phyloP scores from a whole-genome alignment of 352 stramenopile species.

The Globisporangium iwayamae region DNA sequence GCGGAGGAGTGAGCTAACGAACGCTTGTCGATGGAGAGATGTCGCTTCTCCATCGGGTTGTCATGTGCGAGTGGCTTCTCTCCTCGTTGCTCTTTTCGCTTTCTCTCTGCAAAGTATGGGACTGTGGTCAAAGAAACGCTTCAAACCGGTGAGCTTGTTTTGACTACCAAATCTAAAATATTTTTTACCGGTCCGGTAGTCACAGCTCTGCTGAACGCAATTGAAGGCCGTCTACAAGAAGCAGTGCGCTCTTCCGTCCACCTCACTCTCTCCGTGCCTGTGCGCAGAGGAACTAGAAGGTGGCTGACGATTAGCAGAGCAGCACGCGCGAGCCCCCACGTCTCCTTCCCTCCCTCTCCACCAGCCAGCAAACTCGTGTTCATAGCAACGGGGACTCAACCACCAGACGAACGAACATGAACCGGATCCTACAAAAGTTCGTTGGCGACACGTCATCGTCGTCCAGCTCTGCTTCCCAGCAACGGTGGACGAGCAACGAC shows the following conservation, averaged over 20 bases:
- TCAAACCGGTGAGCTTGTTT: no score
- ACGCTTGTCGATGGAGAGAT: background rate
- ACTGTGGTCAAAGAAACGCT: no score
- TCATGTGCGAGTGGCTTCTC: background rate
- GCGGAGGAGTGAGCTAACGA: background rate
- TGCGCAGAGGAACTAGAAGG: background rate
- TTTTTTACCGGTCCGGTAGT: no score
- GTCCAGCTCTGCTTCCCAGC: background rate
- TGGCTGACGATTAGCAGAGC: background rate
- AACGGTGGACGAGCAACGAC: background rate
- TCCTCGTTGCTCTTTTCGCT: slow-evolving; percentile 6
- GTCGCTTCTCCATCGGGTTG: background rate
- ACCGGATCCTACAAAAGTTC: slow-evolving; percentile 20
- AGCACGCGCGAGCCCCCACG: no score
- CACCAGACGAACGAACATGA: slow-evolving; percentile 8
- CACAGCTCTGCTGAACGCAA: background rate
- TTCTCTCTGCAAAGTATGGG: background rate
- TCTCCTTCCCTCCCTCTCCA: background rate
- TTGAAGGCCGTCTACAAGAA: background rate
- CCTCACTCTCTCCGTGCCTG: background rate
- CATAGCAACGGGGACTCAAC: background rate
- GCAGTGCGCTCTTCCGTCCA: background rate
- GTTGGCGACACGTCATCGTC: slow-evolving; percentile 12
- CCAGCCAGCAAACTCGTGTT: background rate
- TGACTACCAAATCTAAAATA: no score